Evolutionary conservation across 257 asterid species (phyloP), one percentile per base, ranked within the genome.

Genomic region (Solanum paucissectum): DNA sequence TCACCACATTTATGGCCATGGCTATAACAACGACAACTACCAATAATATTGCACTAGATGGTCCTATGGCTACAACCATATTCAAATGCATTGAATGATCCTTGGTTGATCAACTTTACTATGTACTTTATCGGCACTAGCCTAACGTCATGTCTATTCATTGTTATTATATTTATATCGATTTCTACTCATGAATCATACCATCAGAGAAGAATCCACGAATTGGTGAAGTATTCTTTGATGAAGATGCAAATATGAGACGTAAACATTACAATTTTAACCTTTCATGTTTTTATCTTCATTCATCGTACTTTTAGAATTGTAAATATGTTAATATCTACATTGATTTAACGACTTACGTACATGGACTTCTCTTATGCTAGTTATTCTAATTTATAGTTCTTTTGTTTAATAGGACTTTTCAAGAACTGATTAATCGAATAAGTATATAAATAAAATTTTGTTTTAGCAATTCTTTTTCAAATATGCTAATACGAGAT

Each of bases 381-480:
- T 55, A 20, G 64, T 55, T 23, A n/a, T 60, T 60, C 3, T 60
- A 23, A 60, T 60, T 60, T 60, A 11, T 23, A 23, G 71, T 10
- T 62, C 32, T 23, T 62, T 62, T 62, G 0, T n/a, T 60, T 23
- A 4, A 23, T 23, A 23, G 14, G 1, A 1, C 14, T 60, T 60
- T 64, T 64, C 12, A 13, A 69, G 75, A 69, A 29, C 0, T 29
- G 38, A 29, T 14, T 3, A 69, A 27, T 69, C 23, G 0, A 14
- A 29, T 13, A 18, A n/a, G 3, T 0, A 64, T n/a, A 62, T 23
- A 23, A 55, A 55, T 55, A 55, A 55, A 55, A 20, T 55, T 18
- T 6, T 0, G 1, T 20, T 55, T 0, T 55, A 55, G 6, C 10
- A 0, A 55, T 52, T 52, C n/a, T 52, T 16, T 52, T 52, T 6